Conservation (phyloP, 805 yeast genomes). For the Metschnikowia drakensbergensis region DNA sequence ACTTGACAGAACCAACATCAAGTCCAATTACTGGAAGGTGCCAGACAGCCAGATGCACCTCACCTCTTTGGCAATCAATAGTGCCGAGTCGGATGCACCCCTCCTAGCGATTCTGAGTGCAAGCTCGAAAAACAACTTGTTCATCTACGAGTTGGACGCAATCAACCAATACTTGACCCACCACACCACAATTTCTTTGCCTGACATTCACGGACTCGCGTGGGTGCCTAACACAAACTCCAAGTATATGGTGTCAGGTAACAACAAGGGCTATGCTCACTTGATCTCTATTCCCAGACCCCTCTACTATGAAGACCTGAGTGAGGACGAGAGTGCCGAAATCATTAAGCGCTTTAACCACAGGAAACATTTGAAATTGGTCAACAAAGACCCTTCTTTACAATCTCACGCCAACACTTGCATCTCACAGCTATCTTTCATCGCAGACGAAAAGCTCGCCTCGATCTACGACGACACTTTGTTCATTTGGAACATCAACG, state of each 20-base stretch:
- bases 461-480: constrained; percentile 65
- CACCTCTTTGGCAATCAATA: constrained; percentile 39
- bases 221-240: constrained; percentile 44
- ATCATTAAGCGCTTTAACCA: constrained; percentile 79
- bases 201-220: constrained; percentile 49
- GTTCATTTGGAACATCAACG: constrained; percentile 72
- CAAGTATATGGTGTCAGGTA: constrained; percentile 62
- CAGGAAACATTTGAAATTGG: constrained; percentile 50
- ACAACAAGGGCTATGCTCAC: constrained; percentile 70
- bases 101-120: constrained; percentile 54
- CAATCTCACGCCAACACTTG: constrained; percentile 20
- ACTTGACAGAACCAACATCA: constrained; percentile 37
- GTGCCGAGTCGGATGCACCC: constrained; percentile 23
- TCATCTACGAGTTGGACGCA: constrained; percentile 46
- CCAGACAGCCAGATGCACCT: constrained; percentile 43
- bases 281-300: constrained; percentile 59
- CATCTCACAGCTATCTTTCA: constrained; percentile 27
- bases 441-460: constrained; percentile 44
- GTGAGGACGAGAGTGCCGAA: constrained; percentile 54
- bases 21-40: constrained; percentile 44
- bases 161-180: constrained; percentile 46
- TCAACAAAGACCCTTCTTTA: constrained; percentile 24
- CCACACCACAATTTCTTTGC: constrained; percentile 54
- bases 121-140: constrained; percentile 42
- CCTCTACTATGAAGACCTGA: constrained; percentile 8